Base-by-base conservation (phyloP, 495 filamentous ascomycete genomes). In the Penicillium soppii region DNA sequence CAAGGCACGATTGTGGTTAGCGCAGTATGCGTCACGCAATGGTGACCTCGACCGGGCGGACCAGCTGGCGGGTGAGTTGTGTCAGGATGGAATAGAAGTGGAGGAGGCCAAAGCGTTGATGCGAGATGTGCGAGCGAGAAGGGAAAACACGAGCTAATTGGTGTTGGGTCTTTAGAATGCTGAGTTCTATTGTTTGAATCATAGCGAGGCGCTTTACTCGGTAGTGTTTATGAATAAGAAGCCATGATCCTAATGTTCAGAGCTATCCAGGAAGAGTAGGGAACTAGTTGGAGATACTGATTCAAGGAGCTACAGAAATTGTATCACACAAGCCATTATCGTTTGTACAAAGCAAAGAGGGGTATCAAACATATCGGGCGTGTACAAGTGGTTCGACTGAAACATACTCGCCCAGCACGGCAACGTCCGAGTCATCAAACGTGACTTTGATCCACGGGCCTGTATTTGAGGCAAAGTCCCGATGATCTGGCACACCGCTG, bases 91-190 rank as follows among this genome's bases (percentile, higher is more conserved):
- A 1, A 84, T 91, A 21, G 95, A 99, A 70, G 91, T 99, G 13
- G 95, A 99, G 68, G 95, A 99, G 69, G 95, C 95, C 12, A 97
- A 97, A 74, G 92, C 92, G 3, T 75, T 99, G 53, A 89, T 97
- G 55, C 80, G 91, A 51, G 94, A 97, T 73, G 80, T 95, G 17
- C 77, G 92, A 54, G 88, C 89, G 4, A 81, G 91, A 65, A 81
- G 90, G 66, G 89, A 94, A 58, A 69, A 65, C 37, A 65, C 56
- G 3, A 50, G 44, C 9, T 66, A 57, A 36, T 52, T 43, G 25
- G 13, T 12, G n/a, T n/a, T n/a, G n/a, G 13, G 44, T 20, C 21
- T 53, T 6, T 16, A 6, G 13, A 16, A 41, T 37, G 50, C n/a
- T n/a, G n/a, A n/a, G n/a, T 36, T 54, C 45, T 32, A 39, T 23